phyloP scores from a whole-genome alignment of 2,329 filamentous ascomycete species.

The Spiromastix sp. region DNA sequence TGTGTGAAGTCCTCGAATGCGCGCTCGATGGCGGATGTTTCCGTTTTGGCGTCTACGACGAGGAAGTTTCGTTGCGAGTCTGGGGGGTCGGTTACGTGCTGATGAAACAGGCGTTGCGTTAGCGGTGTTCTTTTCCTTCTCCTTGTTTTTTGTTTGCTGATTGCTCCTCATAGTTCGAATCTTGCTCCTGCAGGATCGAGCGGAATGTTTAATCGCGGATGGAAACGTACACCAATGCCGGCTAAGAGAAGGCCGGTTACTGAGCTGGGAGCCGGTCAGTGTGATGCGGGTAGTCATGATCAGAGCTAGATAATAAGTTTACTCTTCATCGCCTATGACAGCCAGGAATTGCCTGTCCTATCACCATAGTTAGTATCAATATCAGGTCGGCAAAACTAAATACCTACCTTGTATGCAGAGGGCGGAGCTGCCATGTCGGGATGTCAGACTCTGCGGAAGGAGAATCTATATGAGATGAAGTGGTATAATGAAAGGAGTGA shows the following conservation, averaged over 20 bases:
- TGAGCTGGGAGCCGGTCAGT: constrained; percentile 50
- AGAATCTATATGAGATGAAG: too few species aligned
- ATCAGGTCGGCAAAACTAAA: not conserved
- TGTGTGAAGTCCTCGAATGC: constrained; percentile 84
- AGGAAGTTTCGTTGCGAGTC: constrained; percentile 96
- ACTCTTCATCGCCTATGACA: constrained; percentile 90
- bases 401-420: constrained; percentile 46
- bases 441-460: too few species aligned
- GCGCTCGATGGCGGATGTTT: constrained; percentile 74
- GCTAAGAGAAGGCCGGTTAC: constrained; percentile 92
- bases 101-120: too few species aligned
- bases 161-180: too few species aligned
- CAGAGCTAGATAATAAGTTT: constrained; percentile 9
- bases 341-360: constrained; percentile 90
- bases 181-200: too few species aligned
- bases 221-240: constrained; percentile 69
- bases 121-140: too few species aligned
- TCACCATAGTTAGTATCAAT: too few species aligned
- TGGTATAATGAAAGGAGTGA: too few species aligned
- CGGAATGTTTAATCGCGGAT: not conserved
- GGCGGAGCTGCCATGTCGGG: constrained; percentile 48
- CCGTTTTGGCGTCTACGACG: constrained; percentile 89
- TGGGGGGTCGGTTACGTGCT: constrained; percentile 86
- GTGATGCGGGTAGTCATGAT: constrained; percentile 1
- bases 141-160: not conserved